Conservation (phyloP, 2,329 filamentous ascomycete species). For the Penicillium paneum region DNA sequence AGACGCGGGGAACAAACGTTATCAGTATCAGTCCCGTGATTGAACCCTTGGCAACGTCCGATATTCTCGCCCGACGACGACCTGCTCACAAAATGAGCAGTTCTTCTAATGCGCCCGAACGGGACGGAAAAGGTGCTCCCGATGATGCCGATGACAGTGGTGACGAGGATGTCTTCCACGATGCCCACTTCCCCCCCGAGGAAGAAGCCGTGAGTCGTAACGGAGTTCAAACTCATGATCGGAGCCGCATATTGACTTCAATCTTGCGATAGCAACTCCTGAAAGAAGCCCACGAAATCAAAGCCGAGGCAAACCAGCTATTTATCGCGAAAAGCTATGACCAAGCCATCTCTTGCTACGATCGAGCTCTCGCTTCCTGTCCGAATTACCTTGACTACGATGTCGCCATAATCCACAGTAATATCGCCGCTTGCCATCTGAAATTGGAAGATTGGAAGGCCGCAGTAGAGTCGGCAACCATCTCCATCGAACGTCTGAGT, state of each 20-base stretch:
- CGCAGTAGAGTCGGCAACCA: conserved; percentile 69
- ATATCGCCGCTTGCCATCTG: conserved; percentile 83
- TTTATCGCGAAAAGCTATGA: conserved; percentile 71
- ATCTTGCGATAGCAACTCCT: conserved; percentile 58
- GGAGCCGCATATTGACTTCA: conserved; percentile 5
- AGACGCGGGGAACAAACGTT: conserved; percentile 15
- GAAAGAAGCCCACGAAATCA: conserved; percentile 67
- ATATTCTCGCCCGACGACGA: neutral
- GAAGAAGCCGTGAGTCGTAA: conserved; percentile 45
- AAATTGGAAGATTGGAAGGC: conserved; percentile 84
- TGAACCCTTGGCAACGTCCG: conserved; percentile 8
- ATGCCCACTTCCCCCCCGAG: conserved; percentile 45
- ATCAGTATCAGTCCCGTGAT: conserved; percentile 25
- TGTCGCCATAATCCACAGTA: conserved; percentile 79
- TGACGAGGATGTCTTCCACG: conserved; percentile 41
- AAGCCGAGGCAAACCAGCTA: conserved; percentile 72
- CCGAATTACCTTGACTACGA: conserved; percentile 86
- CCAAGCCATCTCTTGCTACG: conserved; percentile 77
- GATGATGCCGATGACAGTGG: conserved; percentile 32
- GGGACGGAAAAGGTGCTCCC: conserved; percentile 7
- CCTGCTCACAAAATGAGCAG: conserved; percentile 23
- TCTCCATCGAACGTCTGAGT: conserved; percentile 70
- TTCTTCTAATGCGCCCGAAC: conserved; percentile 1
- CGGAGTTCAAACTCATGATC: neutral
- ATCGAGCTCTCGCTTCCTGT: conserved; percentile 72